Evolutionary conservation across 148 eudicot genomes (phyloP).

Genomic region (Cornus kousa): DNA sequence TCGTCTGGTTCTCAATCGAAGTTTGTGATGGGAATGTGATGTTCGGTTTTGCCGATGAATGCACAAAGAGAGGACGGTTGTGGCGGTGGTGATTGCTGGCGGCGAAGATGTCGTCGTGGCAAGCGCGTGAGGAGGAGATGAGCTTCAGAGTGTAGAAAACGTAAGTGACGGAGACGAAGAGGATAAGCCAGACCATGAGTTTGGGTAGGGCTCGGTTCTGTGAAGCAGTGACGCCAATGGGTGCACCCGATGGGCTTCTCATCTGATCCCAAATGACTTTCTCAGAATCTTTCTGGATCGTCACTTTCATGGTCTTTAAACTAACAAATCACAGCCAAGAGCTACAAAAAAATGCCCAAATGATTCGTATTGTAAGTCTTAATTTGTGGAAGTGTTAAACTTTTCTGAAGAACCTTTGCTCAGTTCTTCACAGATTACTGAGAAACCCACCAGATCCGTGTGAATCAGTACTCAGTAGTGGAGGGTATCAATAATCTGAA

Average conservation of each 20-base stretch:
- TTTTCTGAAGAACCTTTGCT: too few relatives aligned
- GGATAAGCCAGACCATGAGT: conserved; percentile 53
- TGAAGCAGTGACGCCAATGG: background rate
- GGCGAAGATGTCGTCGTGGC: conserved; percentile 22
- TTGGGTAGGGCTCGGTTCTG: conserved; percentile 28
- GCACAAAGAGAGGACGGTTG: background rate
- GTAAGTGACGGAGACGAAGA: conserved; percentile 72
- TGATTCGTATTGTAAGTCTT: background rate
- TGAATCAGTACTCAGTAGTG: background rate
- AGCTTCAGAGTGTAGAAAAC: conserved; percentile 69
- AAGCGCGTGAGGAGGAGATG: conserved; percentile 36
- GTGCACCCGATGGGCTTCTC: conserved; percentile 22
- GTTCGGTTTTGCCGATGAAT: background rate
- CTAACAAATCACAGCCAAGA: background rate
- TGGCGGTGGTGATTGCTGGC: background rate
- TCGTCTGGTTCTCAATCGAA: background rate
- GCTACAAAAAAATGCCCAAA: background rate
- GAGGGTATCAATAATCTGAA: background rate
- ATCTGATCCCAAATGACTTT: conserved; percentile 58
- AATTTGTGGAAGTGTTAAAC: background rate
- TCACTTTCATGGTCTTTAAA: conserved; percentile 34
- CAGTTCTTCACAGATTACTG: background rate
- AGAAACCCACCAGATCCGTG: background rate
- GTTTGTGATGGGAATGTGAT: background rate
- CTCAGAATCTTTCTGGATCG: conserved; percentile 46